Evolutionary conservation across 257 asterid species (phyloP).

Genomic region (Solanum sparsipilum): DNA sequence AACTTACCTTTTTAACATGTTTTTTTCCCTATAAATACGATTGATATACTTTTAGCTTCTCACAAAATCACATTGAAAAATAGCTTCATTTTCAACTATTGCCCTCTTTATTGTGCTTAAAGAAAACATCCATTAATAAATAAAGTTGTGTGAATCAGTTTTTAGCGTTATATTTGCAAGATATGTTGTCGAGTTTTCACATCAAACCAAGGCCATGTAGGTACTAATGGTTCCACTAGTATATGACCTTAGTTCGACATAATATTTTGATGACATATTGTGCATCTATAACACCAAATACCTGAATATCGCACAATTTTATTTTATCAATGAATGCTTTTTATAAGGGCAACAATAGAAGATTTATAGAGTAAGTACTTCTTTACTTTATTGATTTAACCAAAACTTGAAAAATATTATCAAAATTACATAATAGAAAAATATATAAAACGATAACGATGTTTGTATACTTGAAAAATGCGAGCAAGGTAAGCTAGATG

Average conservation of each 20-base stretch:
- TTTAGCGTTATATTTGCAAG: background rate
- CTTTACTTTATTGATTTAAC: too few species aligned
- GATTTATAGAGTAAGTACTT: too few species aligned
- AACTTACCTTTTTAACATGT: background rate
- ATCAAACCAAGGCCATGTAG: background rate
- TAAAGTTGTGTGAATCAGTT: background rate
- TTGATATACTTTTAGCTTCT: background rate
- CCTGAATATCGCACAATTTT: background rate
- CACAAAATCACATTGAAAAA: background rate
- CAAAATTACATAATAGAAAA: too few species aligned
- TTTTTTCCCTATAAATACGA: background rate
- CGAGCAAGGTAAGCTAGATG: background rate
- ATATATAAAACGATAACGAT: background rate
- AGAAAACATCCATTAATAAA: background rate
- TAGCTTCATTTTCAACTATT: background rate
- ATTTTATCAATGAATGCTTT: background rate
- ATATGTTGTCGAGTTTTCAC: background rate
- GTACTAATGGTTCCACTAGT: background rate
- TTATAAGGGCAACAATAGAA: too few species aligned
- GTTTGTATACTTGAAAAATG: background rate
- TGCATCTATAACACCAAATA: background rate
- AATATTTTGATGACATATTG: background rate
- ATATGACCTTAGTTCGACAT: background rate
- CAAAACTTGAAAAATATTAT: too few species aligned
- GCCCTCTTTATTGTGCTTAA: background rate